Conservation (phyloP, 148 eudicot species). For the Dysphania ambrosioides region DNA sequence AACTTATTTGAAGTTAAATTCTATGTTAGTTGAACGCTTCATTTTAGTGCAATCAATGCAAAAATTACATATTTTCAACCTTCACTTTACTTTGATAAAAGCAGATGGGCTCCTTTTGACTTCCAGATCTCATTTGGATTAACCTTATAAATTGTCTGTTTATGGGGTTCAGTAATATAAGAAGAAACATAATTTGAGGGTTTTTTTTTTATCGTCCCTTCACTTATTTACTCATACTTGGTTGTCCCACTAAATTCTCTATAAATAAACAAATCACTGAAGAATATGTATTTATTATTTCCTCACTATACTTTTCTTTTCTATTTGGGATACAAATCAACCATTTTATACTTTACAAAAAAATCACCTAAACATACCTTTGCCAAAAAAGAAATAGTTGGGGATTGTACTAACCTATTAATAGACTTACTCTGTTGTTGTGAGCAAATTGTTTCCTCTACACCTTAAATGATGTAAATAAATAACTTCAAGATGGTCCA, state of each 20-base stretch:
- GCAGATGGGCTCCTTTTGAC: background rate
- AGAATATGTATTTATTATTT: too few species aligned
- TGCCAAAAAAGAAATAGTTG: background rate
- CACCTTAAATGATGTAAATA: background rate
- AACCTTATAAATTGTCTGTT: background rate
- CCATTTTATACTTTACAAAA: background rate
- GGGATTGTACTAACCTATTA: too few species aligned
- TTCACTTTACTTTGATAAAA: background rate
- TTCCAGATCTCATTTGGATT: background rate
- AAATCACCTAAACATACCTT: background rate
- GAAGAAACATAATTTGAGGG: too few species aligned
- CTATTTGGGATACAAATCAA: background rate
- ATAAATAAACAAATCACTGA: background rate
- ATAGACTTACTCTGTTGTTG: background rate
- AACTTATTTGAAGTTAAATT: conserved; percentile 1
- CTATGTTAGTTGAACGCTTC: background rate
- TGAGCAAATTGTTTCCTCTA: background rate
- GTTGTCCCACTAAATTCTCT: background rate
- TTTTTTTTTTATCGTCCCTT: background rate
- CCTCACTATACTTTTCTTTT: too few species aligned
- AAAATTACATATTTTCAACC: background rate
- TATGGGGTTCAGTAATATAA: background rate
- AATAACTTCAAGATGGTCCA: background rate
- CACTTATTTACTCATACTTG: background rate
- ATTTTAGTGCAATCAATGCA: background rate